Evolutionary conservation across 2,329 filamentous ascomycete species (phyloP).

Genomic region (Seiridium unicorne): DNA sequence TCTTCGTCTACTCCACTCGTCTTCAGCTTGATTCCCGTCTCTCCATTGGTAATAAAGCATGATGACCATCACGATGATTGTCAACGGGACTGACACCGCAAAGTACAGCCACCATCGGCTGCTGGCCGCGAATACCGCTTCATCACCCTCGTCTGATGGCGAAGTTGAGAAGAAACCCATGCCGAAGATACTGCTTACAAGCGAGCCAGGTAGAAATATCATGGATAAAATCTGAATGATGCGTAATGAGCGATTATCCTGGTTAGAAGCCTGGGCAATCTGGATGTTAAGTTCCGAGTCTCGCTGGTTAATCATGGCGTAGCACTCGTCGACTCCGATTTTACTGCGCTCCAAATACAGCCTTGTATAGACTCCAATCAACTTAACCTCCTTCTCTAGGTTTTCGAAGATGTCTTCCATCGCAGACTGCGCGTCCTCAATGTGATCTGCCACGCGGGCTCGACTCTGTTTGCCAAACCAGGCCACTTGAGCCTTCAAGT

Average conservation of each 20-base stretch:
- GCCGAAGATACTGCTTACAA: slow-evolving; percentile 12
- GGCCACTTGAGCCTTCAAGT: slow-evolving; percentile 1
- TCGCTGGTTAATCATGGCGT: slow-evolving; percentile 12
- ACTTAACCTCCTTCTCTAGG: slow-evolving; percentile 6
- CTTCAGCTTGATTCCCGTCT: slow-evolving; percentile 1
- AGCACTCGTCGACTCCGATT: slow-evolving; percentile 12
- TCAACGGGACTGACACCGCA: slow-evolving; percentile 8
- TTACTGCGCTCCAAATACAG: slow-evolving; percentile 13
- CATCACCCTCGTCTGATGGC: background rate
- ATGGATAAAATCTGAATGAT: slow-evolving; percentile 10
- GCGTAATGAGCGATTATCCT: slow-evolving; percentile 10
- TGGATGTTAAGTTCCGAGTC: slow-evolving; percentile 12
- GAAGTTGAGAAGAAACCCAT: slow-evolving; percentile 12
- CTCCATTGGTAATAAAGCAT: slow-evolving; percentile 11
- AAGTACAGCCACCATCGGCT: slow-evolving; percentile 10
- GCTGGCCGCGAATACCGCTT: slow-evolving; percentile 4
- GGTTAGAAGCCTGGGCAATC: slow-evolving; percentile 11
- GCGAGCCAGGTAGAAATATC: slow-evolving; percentile 10
- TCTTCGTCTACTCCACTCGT: slow-evolving; percentile 2
- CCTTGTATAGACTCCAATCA: slow-evolving; percentile 7
- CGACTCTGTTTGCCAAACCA: background rate
- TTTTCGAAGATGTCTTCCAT: slow-evolving; percentile 10
- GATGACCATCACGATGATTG: slow-evolving; percentile 1
- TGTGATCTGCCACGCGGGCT: background rate
- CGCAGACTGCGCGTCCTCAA: background rate